Evolutionary conservation across 306 rosid species (phyloP).

Genomic region (Trichosanthes cucumerina): DNA sequence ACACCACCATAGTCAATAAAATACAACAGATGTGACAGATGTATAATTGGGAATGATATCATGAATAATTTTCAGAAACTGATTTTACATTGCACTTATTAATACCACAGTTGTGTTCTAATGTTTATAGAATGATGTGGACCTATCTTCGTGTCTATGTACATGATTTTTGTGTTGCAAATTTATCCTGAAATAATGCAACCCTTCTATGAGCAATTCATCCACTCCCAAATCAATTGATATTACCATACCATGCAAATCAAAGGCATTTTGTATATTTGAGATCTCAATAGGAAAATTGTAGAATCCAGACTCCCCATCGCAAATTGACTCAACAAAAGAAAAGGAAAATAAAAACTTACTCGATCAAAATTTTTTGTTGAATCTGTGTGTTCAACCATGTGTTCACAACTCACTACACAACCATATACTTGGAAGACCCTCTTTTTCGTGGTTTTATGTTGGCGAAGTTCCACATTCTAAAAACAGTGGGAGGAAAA

Average conservation of each 20-base stretch:
- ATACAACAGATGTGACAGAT: background rate
- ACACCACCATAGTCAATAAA: background rate
- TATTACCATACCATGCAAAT: background rate
- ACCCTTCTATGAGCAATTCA: background rate
- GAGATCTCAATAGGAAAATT: background rate
- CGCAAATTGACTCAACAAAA: background rate
- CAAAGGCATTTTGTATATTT: background rate
- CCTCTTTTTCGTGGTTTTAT: conserved; percentile 49
- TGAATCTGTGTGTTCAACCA: conserved; percentile 61
- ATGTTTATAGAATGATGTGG: background rate
- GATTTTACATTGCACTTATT: background rate
- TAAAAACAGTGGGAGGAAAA: conserved; percentile 21
- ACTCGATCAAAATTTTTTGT: conserved; percentile 60
- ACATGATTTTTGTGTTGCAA: background rate
- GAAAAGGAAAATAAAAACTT: conserved; percentile 19
- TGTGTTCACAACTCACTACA: conserved; percentile 60
- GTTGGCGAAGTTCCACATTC: conserved; percentile 36
- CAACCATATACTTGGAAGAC: conserved; percentile 82
- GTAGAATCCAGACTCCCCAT: background rate
- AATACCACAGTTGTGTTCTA: background rate
- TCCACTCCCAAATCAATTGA: background rate
- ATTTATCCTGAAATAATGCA: background rate
- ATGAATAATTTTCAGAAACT: background rate
- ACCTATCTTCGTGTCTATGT: background rate
- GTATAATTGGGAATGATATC: background rate